Base-by-base conservation (phyloP, 352 stramenopile genomes). In the Globisporangium perplexum region DNA sequence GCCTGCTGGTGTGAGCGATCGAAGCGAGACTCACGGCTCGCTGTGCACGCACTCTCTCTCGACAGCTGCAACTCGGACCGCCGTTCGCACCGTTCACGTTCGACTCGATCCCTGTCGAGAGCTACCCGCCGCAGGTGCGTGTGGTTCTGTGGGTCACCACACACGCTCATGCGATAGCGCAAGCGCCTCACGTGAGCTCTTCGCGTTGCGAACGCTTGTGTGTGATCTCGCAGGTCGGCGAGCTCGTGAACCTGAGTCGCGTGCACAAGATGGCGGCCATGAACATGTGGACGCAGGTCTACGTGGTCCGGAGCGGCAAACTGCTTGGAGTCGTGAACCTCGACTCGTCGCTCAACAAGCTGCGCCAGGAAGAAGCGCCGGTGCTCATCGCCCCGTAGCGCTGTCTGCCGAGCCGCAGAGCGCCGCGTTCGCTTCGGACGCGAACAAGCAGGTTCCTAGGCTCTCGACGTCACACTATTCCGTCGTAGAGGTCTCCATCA, bases 251-350 rank as follows among this genome's bases (percentile, higher is more conserved):
- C 38, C 59, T 93, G 20, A 83, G 71, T 46, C 73, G 70, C 15
- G 73, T 93, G 17, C 81, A 90, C 66, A 84, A 87, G 30, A 65
- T 88, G 42, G 77, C 83, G 7, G 73, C 77, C n/a, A 88, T 90
- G 57, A 85, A 76, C 38, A 86, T 89, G 59, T 90, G 80, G 83
- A 90, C 80, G 14, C 78, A 93, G 46, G 77, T 93, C 15, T 91
- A 90, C 55, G 83, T 91, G 24, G 72, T 83, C 31, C 87, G 87
- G 55, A 59, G 76, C 50, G 78, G 83, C 60, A 77, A 82, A 43
- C 55, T 91, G 4, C 56, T 88, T 2, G 78, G 77, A 8, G 74
- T 86, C 17, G 65, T 93, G 53, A 84, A 90, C 45, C 63, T 91
- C 28, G 76, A 86, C 38, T 69, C 67, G 10, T 86, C 74, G 17